These are phyloP conservation scores for Wickerhamomyces kurtzmanii DNA, from an alignment of 805 yeast genomes.

Conservation along the genomic window DNA sequence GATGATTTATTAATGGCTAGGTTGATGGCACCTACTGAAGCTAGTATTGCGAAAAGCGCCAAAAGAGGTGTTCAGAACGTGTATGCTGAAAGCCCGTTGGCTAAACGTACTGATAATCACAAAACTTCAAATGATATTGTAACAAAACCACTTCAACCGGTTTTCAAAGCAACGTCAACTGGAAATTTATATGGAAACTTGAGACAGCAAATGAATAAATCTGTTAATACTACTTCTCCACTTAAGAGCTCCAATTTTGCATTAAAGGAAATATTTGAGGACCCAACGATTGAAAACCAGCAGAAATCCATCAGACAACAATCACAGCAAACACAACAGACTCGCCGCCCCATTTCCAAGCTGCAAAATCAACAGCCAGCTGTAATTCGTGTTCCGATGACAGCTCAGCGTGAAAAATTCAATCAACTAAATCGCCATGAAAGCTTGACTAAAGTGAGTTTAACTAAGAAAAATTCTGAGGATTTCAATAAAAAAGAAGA, in stretches of 20 bases:
- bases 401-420: no score
- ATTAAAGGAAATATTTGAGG: no score
- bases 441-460: constrained; percentile 14
- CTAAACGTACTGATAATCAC: constrained; percentile 1
- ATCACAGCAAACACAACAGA: no score
- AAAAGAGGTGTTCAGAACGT: constrained; percentile 1
- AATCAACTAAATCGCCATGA: no score
- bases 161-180: neutral
- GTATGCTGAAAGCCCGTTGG: constrained; percentile 2
- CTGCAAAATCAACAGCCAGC: no score
- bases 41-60: constrained; percentile 8
- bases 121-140: constrained; percentile 3
- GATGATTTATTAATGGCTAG: constrained; percentile 5
- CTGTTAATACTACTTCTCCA: neutral
- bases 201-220: constrained; percentile 14
- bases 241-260: no score
- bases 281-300: no score
- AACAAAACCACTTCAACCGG: neutral
- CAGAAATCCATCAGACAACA: no score
- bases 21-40: constrained; percentile 8
- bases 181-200: constrained; percentile 16
- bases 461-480: constrained; percentile 11
- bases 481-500: neutral
- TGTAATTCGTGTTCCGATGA: no score
- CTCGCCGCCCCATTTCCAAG: no score